These are phyloP conservation scores for Pleurotus citrinopileatus DNA, from an alignment of 768 basidiomycete species.

Conservation along the genomic window DNA sequence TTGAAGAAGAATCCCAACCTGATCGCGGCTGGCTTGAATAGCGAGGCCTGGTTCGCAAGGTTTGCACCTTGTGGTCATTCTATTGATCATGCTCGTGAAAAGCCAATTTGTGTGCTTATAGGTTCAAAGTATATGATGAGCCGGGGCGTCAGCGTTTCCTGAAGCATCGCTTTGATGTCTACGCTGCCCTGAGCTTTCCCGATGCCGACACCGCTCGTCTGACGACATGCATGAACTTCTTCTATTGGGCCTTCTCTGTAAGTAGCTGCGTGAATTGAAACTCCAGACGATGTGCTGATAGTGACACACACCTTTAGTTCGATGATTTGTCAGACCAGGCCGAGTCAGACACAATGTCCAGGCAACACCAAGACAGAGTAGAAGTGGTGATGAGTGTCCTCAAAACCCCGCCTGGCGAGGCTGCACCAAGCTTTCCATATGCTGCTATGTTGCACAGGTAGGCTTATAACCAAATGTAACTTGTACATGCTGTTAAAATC, in stretches of 20 bases:
- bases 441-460: conserved; percentile 21
- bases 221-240: conserved; percentile 22
- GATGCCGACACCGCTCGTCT: conserved; percentile 20
- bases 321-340: conserved; percentile 25
- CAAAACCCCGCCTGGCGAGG: conserved; percentile 10
- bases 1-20: neutral
- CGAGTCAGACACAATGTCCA: conserved; percentile 19
- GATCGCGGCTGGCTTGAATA: neutral
- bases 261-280: neutral
- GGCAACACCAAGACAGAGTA: conserved; percentile 16
- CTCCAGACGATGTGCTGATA: neutral
- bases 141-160: conserved; percentile 11
- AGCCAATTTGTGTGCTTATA: neutral
- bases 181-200: conserved; percentile 18
- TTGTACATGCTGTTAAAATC: neutral
- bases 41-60: neutral
- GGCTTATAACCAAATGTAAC: neutral
- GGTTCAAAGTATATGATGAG: conserved; percentile 16
- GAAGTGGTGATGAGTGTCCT: conserved; percentile 11
- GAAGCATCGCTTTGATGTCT: conserved; percentile 16
- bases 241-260: conserved; percentile 25
- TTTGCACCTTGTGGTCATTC: neutral
- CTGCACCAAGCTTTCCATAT: conserved; percentile 12
- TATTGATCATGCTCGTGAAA: neutral
- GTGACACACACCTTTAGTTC: conserved; percentile 11